Conservation (phyloP, 345 rosid genomes). For the Psidium guajava region DNA sequence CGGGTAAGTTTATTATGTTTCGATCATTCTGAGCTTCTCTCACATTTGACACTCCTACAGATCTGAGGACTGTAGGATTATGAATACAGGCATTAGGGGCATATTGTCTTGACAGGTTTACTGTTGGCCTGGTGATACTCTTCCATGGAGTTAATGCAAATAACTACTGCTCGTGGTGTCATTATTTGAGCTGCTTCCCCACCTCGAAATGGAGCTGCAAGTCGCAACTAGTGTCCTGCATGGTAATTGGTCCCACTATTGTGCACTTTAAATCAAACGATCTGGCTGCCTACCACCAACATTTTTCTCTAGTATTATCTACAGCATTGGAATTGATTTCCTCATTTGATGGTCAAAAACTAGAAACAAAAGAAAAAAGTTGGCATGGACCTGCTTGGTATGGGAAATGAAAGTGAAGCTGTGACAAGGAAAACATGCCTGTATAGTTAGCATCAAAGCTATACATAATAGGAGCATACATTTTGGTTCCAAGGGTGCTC, state of each 20-base stretch:
- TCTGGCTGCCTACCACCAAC: background rate
- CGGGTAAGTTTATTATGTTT: slow-evolving; percentile 32
- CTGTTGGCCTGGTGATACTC: slow-evolving; percentile 48
- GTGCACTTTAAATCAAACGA: background rate
- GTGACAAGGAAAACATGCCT: background rate
- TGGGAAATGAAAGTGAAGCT: background rate
- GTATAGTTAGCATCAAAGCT: background rate
- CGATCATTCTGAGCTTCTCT: background rate
- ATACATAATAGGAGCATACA: background rate
- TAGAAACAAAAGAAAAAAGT: background rate
- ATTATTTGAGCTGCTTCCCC: slow-evolving; percentile 73
- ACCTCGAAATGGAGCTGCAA: slow-evolving; percentile 80
- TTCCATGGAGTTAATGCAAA: slow-evolving; percentile 55
- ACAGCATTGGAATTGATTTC: background rate
- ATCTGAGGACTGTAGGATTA: background rate
- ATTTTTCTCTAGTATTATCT: background rate
- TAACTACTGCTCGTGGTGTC: slow-evolving; percentile 82
- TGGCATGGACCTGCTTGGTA: background rate
- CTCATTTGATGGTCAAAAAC: background rate
- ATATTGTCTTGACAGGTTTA: slow-evolving; percentile 24
- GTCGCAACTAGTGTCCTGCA: slow-evolving; percentile 29
- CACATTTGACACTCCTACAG: background rate
- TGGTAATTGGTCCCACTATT: slow-evolving; percentile 26
- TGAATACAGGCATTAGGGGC: background rate
- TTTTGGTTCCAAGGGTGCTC: background rate